phyloP scores from a whole-genome alignment of 192 early-diverging fungal species.

The Coemansia sp. region DNA sequence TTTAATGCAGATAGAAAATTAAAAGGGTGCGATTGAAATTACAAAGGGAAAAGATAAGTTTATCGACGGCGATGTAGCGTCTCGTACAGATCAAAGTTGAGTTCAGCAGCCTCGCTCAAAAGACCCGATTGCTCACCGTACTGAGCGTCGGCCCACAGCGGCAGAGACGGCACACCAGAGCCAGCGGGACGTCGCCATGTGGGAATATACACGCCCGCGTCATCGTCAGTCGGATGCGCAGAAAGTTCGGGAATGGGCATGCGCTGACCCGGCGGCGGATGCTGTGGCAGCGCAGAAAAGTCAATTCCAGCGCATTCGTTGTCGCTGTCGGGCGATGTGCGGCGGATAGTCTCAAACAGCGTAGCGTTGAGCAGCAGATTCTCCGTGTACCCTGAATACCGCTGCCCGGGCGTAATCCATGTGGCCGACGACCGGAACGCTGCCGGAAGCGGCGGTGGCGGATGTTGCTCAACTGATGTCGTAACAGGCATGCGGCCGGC shows the following conservation, averaged over 20 bases:
- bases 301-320: neutral
- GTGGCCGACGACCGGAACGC: constrained; percentile 34
- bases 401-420: constrained; percentile 52
- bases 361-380: constrained; percentile 48
- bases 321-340: constrained; percentile 8
- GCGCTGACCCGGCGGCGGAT: neutral
- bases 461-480: neutral
- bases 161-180: constrained; percentile 3
- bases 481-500: constrained; percentile 10
- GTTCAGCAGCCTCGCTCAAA: constrained; percentile 48
- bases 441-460: constrained; percentile 18
- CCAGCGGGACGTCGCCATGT: constrained; percentile 37
- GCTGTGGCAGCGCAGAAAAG: neutral
- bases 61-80: constrained; percentile 37
- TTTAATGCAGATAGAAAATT: neutral
- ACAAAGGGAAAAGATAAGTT: neutral
- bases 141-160: constrained; percentile 34
- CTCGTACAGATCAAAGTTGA: constrained; percentile 54
- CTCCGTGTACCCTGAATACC: constrained; percentile 47
- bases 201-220: constrained; percentile 45
- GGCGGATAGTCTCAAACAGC: constrained; percentile 52
- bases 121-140: constrained; percentile 38
- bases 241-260: neutral
- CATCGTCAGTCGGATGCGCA: constrained; percentile 7
- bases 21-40: constrained; percentile 2